These are phyloP conservation scores for Haplosporangium gracile DNA, from an alignment of 192 early-diverging fungal genomes.

Conservation along the genomic window DNA sequence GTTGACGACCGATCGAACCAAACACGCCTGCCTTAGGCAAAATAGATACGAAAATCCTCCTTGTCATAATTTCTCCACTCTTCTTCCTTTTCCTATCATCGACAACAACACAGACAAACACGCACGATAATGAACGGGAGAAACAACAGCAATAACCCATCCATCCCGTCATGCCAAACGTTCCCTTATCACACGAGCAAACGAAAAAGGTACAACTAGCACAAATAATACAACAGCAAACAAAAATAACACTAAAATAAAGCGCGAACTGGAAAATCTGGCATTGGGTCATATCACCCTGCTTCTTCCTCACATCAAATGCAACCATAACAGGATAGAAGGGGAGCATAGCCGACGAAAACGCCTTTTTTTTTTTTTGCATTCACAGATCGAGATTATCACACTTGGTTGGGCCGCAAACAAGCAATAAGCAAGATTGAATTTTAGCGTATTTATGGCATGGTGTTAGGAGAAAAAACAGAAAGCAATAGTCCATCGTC, in stretches of 20 bases:
- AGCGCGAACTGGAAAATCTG: neutral
- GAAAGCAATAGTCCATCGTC: no score
- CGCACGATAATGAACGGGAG: no score
- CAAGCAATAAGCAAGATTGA: no score
- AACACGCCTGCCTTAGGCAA: neutral
- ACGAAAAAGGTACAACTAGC: neutral
- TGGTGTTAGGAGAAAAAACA: no score
- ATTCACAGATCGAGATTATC: no score
- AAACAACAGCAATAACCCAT: neutral
- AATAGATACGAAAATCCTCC: neutral
- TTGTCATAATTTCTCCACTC: neutral
- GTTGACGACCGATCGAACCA: no score
- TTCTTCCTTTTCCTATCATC: neutral
- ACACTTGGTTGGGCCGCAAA: no score
- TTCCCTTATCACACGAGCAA: constrained; percentile 6
- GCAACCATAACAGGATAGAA: no score
- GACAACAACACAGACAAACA: no score
- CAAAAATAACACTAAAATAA: neutral
- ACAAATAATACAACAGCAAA: neutral
- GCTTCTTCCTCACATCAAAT: neutral
- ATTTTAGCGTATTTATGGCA: no score
- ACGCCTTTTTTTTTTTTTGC: no score
- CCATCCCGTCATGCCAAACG: neutral
- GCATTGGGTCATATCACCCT: neutral
- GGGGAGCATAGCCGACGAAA: no score